Evolutionary conservation across 75 land plant species (phyloP).

Genomic region (Isoetes taiwanensis): DNA sequence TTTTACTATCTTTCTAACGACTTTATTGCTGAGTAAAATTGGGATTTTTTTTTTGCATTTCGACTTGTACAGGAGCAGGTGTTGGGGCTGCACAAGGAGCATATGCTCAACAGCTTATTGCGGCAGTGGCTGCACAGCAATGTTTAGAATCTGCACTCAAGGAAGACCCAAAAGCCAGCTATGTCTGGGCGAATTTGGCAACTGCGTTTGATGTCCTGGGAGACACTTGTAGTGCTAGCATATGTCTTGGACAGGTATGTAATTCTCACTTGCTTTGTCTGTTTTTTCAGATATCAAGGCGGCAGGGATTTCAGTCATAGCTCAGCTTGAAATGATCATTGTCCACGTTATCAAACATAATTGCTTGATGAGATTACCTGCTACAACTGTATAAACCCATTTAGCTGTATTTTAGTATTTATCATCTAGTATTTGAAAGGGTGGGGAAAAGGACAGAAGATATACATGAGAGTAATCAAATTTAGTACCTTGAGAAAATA

Average conservation of each 20-base stretch:
- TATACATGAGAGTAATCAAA: no score
- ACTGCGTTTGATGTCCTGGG: constrained; percentile 43
- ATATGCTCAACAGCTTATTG: constrained; percentile 29
- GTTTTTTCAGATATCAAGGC: background rate
- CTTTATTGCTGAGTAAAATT: no score
- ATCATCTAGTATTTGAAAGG: no score
- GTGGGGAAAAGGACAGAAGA: no score
- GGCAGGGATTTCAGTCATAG: background rate
- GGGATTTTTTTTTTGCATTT: no score
- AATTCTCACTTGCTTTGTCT: background rate
- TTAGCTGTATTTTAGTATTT: background rate
- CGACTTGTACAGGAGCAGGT: constrained; percentile 51
- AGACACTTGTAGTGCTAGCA: constrained; percentile 39
- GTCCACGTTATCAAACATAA: background rate
- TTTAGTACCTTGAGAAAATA: background rate
- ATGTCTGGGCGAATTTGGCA: constrained; percentile 65
- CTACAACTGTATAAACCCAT: background rate
- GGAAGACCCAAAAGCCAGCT: constrained; percentile 49
- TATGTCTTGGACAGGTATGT: constrained; percentile 61
- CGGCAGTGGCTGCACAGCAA: constrained; percentile 55
- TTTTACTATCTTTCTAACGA: no score
- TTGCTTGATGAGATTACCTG: background rate
- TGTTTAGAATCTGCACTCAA: constrained; percentile 42
- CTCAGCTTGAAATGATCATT: background rate
- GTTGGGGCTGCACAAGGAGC: constrained; percentile 39